phyloP scores from a whole-genome alignment of 768 basidiomycete species.

The Cystofilobasidium capitatum region DNA sequence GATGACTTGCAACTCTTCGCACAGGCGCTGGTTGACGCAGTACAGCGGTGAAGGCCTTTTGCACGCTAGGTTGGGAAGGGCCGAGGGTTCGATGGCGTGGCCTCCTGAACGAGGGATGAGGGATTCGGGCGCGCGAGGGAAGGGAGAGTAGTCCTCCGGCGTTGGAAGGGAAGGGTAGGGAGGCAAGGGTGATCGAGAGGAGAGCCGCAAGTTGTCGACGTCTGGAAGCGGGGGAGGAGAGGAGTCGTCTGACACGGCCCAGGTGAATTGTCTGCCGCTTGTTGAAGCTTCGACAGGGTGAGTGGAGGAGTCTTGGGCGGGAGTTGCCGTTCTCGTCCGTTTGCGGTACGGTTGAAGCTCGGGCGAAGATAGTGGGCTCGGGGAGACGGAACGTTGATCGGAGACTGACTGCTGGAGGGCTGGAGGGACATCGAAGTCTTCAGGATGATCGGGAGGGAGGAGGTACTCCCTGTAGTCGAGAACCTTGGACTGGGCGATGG shows the following conservation, averaged over 20 bases:
- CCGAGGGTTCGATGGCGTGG: neutral
- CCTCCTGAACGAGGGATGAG: neutral
- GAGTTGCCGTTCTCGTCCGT: neutral
- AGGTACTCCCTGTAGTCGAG: slow-evolving; percentile 17
- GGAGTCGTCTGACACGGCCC: neutral
- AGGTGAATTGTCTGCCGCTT: neutral
- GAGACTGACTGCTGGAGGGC: neutral
- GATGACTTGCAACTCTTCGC: slow-evolving; percentile 51
- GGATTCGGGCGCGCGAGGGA: neutral
- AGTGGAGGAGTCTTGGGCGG: neutral
- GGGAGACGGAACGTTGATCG: neutral
- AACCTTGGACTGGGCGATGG: neutral
- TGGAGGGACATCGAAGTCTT: neutral
- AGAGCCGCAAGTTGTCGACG: neutral
- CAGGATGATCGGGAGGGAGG: slow-evolving; percentile 3
- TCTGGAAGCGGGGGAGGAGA: neutral
- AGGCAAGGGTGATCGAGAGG: neutral
- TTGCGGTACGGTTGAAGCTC: neutral
- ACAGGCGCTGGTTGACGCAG: slow-evolving; percentile 60
- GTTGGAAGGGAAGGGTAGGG: neutral
- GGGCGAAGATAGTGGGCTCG: neutral
- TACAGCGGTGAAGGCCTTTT: slow-evolving; percentile 56
- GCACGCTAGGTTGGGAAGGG: slow-evolving; percentile 49
- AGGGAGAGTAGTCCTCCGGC: neutral
- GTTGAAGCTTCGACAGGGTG: too few relatives aligned